Conservation (phyloP, 1,284 basidiomycete genomes). For the Puccinia polysora region DNA sequence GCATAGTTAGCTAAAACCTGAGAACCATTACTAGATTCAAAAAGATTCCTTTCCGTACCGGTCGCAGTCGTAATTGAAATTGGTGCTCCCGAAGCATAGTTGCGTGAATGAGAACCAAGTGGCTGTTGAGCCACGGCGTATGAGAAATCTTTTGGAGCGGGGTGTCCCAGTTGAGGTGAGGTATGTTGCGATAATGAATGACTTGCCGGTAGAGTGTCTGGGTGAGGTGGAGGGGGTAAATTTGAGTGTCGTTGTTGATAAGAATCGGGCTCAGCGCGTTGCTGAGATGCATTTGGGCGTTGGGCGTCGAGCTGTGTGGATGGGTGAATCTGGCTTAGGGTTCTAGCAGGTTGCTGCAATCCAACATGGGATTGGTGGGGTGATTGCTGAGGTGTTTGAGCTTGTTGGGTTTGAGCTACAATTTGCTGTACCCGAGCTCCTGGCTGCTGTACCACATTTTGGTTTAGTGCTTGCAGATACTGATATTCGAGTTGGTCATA, state of each 20-base stretch:
- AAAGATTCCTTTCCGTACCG: not conserved
- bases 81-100: not conserved
- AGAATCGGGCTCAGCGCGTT: not conserved
- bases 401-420: not conserved
- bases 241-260: not conserved
- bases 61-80: too few relatives aligned
- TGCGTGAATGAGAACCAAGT: not conserved
- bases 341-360: not conserved
- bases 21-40: not conserved
- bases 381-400: conserved; percentile 19
- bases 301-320: not conserved
- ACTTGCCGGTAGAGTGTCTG: not conserved
- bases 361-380: conserved; percentile 3
- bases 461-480: not conserved
- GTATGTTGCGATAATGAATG: not conserved
- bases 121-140: not conserved
- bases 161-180: not conserved
- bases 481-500: conserved; percentile 5
- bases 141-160: conserved; percentile 3
- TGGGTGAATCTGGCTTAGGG: not conserved
- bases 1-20: not conserved
- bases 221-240: conserved; percentile 1
- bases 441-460: not conserved
- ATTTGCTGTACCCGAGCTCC: not conserved
- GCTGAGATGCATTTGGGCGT: not conserved